phyloP scores from a whole-genome alignment of 345 rosid species.

The Hevea brasiliensis region DNA sequence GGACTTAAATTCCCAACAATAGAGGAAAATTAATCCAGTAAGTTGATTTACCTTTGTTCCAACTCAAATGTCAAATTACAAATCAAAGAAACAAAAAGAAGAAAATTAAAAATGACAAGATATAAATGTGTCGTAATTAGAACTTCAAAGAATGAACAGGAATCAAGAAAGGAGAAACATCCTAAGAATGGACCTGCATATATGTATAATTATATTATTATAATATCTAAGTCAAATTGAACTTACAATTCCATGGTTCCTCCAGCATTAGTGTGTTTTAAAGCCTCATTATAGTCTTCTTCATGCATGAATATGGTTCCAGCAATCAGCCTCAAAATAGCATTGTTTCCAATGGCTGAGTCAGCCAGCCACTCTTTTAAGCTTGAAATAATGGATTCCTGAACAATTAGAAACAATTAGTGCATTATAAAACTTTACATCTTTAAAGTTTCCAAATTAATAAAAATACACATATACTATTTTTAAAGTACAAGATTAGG shows the following conservation, averaged over 20 bases:
- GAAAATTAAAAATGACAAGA: neutral
- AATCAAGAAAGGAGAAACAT: neutral
- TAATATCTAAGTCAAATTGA: neutral
- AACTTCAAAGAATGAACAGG: slow-evolving; percentile 5
- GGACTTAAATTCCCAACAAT: no score
- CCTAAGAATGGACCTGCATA: neutral
- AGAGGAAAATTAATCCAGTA: neutral
- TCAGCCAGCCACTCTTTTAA: slow-evolving; percentile 92
- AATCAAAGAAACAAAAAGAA: neutral
- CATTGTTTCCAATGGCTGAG: slow-evolving; percentile 77
- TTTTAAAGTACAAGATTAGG: no score
- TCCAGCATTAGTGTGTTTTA: slow-evolving; percentile 88
- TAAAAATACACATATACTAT: neutral
- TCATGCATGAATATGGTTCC: slow-evolving; percentile 90
- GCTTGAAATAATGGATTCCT: slow-evolving; percentile 82
- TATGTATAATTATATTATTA: neutral
- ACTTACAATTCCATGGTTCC: slow-evolving; percentile 96
- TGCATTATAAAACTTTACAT: neutral
- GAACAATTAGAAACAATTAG: slow-evolving; percentile 3
- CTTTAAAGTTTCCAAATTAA: neutral
- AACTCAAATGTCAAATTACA: neutral
- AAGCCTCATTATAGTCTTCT: slow-evolving; percentile 86
- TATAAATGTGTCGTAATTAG: neutral
- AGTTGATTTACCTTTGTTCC: no score
- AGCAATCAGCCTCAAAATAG: slow-evolving; percentile 75